Percentiles rank a stretch among this genome's conserved stretches.
Evolutionary conservation across 2,329 filamentous ascomycete genomes (phyloP).

Genomic region (Fusarium sp.): DNA sequence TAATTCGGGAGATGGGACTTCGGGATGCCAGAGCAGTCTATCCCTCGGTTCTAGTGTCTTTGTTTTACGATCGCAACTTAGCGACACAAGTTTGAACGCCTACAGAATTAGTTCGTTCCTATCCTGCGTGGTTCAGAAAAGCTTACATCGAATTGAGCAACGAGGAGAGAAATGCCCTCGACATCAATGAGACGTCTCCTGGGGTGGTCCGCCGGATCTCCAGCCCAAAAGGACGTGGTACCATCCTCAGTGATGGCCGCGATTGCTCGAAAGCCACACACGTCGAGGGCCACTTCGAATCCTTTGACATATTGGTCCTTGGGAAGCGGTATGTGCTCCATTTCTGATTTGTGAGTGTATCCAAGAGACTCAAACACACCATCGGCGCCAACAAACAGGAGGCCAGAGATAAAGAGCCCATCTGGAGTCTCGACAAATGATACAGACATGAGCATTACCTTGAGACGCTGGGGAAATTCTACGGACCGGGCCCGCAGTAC

Average conservation of each 20-base stretch:
- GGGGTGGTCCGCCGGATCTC: background rate
- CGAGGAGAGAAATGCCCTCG: background rate
- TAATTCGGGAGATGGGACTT: background rate
- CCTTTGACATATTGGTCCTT: background rate
- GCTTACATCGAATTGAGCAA: background rate
- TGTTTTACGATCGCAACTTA: background rate
- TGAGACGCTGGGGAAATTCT: background rate
- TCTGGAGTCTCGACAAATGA: background rate
- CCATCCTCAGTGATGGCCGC: background rate
- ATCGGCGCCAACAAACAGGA: background rate
- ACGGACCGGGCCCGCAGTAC: background rate
- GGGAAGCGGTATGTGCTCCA: background rate
- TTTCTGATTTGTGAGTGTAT: background rate
- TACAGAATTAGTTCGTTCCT: background rate
- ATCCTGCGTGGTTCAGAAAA: accelerated
- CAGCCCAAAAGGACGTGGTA: background rate
- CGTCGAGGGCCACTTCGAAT: background rate
- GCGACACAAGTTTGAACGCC: constrained; percentile 21
- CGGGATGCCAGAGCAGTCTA: constrained; percentile 20
- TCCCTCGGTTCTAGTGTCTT: background rate
- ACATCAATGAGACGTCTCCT: background rate
- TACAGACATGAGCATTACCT: background rate
- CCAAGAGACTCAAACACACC: background rate
- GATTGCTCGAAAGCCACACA: background rate
- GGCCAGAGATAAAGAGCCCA: background rate